phyloP scores from a whole-genome alignment of 1,284 basidiomycete genomes.

The Volvariella surrecta region DNA sequence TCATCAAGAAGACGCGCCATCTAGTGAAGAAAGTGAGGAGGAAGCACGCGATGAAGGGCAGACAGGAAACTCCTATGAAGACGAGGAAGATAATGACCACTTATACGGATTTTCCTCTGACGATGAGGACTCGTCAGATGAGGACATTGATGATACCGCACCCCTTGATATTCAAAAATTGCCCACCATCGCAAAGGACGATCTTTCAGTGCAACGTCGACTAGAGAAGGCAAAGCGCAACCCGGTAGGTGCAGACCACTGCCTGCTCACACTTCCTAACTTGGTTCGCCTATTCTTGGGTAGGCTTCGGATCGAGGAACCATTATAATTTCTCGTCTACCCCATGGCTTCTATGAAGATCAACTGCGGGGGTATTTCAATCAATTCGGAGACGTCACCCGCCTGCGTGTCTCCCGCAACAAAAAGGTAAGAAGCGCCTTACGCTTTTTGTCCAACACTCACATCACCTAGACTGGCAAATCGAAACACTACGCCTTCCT shows the following conservation, averaged over 20 bases:
- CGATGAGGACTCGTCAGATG: slow-evolving; percentile 79
- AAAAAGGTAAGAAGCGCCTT: too few species aligned
- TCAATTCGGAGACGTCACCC: slow-evolving; percentile 90
- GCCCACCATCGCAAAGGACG: slow-evolving; percentile 82
- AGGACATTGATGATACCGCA: slow-evolving; percentile 38
- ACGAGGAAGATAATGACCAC: slow-evolving; percentile 23
- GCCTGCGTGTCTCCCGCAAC: slow-evolving; percentile 87
- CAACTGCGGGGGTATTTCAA: slow-evolving; percentile 90
- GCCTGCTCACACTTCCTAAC: slow-evolving; percentile 5
- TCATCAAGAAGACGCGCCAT: too few species aligned
- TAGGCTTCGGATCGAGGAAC: slow-evolving; percentile 78
- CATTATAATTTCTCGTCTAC: slow-evolving; percentile 84
- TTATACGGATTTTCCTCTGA: slow-evolving; percentile 72
- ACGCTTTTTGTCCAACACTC: slow-evolving; percentile 1
- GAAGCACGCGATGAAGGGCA: background rate
- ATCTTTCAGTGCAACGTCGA: slow-evolving; percentile 69
- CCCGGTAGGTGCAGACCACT: slow-evolving; percentile 42
- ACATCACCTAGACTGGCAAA: slow-evolving; percentile 73
- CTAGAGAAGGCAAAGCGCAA: slow-evolving; percentile 79
- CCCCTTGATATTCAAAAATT: slow-evolving; percentile 44
- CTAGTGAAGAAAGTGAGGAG: too few species aligned
- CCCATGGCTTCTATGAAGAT: slow-evolving; percentile 96
- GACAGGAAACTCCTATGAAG: background rate
- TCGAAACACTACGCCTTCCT: slow-evolving; percentile 98
- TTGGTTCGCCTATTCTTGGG: background rate